A percentile compares a stretch with the other conserved stretches of the same genome.
phyloP scores from a whole-genome alignment of 129 eudicot species.

The carrot (Daucus carota) region DNA sequence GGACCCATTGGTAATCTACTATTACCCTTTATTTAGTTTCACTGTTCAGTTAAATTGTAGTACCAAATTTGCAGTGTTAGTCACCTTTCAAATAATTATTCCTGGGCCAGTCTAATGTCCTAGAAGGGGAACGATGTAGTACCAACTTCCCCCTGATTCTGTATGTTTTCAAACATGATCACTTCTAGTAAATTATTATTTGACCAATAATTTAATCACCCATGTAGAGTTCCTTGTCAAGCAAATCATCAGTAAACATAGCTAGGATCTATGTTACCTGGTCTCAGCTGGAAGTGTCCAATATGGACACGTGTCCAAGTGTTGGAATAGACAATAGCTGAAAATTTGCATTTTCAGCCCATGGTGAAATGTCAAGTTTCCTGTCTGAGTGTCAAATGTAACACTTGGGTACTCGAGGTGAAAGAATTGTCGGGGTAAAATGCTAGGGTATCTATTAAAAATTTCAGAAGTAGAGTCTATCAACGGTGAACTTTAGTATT shows the following conservation, averaged over 20 bases:
- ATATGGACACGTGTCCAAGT: neutral
- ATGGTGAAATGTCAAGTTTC: neutral
- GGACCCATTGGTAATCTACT: conserved; percentile 74
- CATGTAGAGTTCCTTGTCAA: neutral
- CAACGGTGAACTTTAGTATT: neutral
- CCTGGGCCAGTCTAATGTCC: neutral
- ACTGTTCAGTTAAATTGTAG: neutral
- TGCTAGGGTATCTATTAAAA: neutral
- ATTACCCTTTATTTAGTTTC: neutral
- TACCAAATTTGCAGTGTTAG: neutral
- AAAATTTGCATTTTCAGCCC: neutral
- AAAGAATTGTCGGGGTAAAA: neutral
- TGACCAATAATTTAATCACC: neutral
- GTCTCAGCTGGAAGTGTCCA: neutral
- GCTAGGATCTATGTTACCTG: neutral
- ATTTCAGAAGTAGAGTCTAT: neutral
- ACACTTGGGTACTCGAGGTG: neutral
- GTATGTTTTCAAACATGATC: neutral
- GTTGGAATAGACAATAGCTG: neutral
- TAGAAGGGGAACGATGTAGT: neutral
- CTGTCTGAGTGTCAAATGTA: neutral
- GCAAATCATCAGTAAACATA: neutral
- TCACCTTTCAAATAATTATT: neutral
- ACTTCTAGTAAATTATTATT: neutral
- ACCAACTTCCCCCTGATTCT: neutral